Base-by-base conservation (phyloP, 805 yeast genomes). In the Ogataea minuta region DNA sequence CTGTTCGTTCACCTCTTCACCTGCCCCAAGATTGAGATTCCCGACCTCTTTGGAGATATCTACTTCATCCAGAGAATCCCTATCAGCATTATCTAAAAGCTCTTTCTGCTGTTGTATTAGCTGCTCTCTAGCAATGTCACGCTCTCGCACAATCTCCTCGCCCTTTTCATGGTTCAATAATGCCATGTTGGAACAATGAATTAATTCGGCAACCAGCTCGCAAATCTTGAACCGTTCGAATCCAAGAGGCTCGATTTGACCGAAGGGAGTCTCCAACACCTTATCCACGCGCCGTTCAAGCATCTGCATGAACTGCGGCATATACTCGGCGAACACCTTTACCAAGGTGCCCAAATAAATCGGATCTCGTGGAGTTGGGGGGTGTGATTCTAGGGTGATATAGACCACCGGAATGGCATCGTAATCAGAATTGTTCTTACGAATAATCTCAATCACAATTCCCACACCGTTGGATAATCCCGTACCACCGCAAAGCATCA, bases 181-280 rank as follows among this genome's bases (percentile, higher is more conserved):
- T 0, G 84, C 87, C 98, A 93, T 93, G 64, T 93, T 93, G n/a
- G 96, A 88, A 58, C 99, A 93, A 63, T 93, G 99, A 41, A 93
- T 71, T 28, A 93, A 70, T 56, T 93, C 99, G 0, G 99, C 99
- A 34, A 93, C 78, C 36, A 93, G 68, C 63, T 93, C 99, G 45
- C 95, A 81, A 16, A 93, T 76, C 56, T 89, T 86, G 64, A 93
- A 90, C 48, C 90, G 73, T 53, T 90, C 95, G 60, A 91, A 87
- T 0, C 99, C 99, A 15, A 93, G 66, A 2, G 93, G 89, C 53
- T 79, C 81, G 50, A 76, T 73, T 20, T 63, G 62, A 13, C 88
- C 86, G 49, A 84, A 72, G 26, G 89, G 84, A 23, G 87, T 84
- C 36, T 67, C 67, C 66, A 78, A 57, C 15, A 62, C 62, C 43